These are phyloP conservation scores for Aspergillus quadricinctus DNA, from an alignment of 2,329 filamentous ascomycete species.

Conservation along the genomic window DNA sequence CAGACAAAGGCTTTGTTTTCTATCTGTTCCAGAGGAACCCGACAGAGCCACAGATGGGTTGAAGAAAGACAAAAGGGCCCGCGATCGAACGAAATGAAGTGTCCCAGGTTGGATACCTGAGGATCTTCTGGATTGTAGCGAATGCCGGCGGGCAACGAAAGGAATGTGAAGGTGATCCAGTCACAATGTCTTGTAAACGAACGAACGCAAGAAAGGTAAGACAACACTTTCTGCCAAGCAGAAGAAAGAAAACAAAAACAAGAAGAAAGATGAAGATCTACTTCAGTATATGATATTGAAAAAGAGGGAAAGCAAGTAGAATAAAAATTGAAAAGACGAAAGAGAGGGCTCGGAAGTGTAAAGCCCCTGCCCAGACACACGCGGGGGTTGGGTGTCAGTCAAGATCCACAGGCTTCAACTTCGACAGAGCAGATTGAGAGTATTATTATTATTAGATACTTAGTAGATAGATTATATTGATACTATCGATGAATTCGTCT, in stretches of 20 bases:
- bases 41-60: neutral
- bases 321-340: neutral
- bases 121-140: neutral
- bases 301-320: neutral
- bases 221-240: conserved; percentile 6
- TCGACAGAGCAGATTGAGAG: neutral
- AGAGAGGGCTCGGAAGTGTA: neutral
- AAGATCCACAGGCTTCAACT: neutral
- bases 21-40: neutral
- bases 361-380: neutral
- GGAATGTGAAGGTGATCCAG: conserved; percentile 27
- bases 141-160: conserved; percentile 23
- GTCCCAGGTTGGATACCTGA: neutral
- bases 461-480: neutral
- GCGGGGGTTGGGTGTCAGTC: neutral
- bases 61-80: neutral
- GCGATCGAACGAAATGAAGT: neutral
- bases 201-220: conserved; percentile 10
- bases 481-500: neutral
- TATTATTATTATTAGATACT: too few relatives aligned
- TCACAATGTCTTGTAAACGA: conserved; percentile 12
- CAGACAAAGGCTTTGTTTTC: conserved; percentile 6
- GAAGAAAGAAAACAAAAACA: neutral
- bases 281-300: neutral
- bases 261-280: neutral